Evolutionary conservation across 176 grass and related monocot genomes (phyloP).

Genomic region (Areca catechu): DNA sequence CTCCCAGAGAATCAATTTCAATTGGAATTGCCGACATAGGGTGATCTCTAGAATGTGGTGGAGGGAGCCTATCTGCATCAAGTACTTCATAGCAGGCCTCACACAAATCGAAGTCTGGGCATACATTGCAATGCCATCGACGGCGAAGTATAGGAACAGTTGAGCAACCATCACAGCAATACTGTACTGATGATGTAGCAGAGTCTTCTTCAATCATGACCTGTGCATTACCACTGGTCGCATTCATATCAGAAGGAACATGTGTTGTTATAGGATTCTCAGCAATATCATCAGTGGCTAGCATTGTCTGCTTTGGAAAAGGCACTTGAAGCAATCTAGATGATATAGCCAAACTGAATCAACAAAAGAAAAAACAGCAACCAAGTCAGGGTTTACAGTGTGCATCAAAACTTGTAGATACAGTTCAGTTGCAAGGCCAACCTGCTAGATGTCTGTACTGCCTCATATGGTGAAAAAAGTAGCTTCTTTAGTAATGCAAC

Average conservation of each 20-base stretch:
- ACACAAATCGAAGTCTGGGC: slow-evolving; percentile 94
- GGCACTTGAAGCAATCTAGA: slow-evolving; percentile 95
- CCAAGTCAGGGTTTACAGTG: too few relatives aligned
- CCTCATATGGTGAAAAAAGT: slow-evolving; percentile 93
- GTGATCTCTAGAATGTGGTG: slow-evolving; percentile 85
- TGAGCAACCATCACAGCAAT: slow-evolving; percentile 98
- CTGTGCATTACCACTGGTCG: slow-evolving; percentile 49
- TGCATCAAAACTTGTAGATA: neutral
- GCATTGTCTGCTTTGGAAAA: slow-evolving; percentile 98
- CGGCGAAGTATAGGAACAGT: slow-evolving; percentile 90
- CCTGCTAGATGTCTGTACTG: slow-evolving; percentile 98
- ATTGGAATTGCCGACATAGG: slow-evolving; percentile 90
- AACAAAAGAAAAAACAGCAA: slow-evolving; percentile 4
- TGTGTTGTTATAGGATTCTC: slow-evolving; percentile 46
- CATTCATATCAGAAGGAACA: slow-evolving; percentile 37
- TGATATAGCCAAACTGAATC: slow-evolving; percentile 95
- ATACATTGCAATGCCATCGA: slow-evolving; percentile 93
- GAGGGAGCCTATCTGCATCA: slow-evolving; percentile 74
- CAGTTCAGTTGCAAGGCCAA: slow-evolving; percentile 23
- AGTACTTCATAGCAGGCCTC: slow-evolving; percentile 94
- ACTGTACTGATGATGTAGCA: slow-evolving; percentile 82
- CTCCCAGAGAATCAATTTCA: slow-evolving; percentile 82
- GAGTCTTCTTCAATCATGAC: slow-evolving; percentile 94
- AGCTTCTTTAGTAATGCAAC: slow-evolving; percentile 81
- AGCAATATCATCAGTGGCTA: slow-evolving; percentile 68